These are phyloP conservation scores for Chrysoporthe puriensis DNA, from an alignment of 2,329 filamentous ascomycete genomes.

Conservation along the genomic window DNA sequence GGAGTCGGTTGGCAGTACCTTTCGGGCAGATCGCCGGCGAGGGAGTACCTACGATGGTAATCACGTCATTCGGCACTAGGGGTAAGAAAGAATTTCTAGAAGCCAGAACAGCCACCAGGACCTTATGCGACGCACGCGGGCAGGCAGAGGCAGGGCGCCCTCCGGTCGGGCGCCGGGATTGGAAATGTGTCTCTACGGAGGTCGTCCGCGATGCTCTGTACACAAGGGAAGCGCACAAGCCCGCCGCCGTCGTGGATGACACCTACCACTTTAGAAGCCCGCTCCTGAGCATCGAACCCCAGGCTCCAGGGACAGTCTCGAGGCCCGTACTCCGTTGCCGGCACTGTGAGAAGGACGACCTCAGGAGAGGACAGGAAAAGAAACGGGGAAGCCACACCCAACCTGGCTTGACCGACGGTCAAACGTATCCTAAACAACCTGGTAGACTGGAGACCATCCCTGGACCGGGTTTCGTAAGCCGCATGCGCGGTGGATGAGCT, in stretches of 20 bases:
- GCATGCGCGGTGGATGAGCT: conserved; percentile 24
- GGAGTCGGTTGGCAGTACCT: conserved; percentile 19
- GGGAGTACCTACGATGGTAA: conserved; percentile 21
- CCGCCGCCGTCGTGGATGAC: conserved; percentile 8
- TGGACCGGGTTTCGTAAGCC: conserved; percentile 28
- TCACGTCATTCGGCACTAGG: conserved; percentile 28
- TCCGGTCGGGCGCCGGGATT: conserved; percentile 21
- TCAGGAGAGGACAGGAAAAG: not conserved
- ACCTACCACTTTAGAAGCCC: conserved; percentile 20
- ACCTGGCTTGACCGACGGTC: conserved; percentile 13
- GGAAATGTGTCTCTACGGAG: conserved; percentile 11
- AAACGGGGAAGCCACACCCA: conserved; percentile 5
- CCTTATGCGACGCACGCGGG: not conserved
- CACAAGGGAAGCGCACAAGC: not conserved
- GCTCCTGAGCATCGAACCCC: not conserved
- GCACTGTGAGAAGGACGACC: conserved; percentile 19
- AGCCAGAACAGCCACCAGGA: not conserved
- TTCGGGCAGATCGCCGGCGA: conserved; percentile 5
- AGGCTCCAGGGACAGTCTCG: not conserved
- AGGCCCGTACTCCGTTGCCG: conserved; percentile 19
- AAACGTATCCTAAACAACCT: conserved; percentile 20
- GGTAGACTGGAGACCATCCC: conserved; percentile 15
- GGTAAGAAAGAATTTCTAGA: conserved; percentile 21
- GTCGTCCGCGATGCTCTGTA: not conserved
- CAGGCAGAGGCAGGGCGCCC: not conserved